Conservation (phyloP, 2,329 filamentous ascomycete species). For the Penicillium freii region DNA sequence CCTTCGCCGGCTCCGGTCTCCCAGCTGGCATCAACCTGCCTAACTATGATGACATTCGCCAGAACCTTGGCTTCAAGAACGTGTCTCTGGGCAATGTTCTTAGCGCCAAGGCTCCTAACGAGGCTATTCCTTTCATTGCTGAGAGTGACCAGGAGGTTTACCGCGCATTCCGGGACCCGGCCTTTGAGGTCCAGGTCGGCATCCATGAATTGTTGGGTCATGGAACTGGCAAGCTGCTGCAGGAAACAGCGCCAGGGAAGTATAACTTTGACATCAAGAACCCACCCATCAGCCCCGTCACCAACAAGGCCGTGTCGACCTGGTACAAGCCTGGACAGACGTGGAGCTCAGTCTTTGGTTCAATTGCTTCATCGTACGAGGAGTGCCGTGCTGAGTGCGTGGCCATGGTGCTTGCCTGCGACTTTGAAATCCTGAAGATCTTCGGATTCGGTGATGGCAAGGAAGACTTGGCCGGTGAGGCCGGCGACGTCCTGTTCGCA, state of each 20-base stretch:
- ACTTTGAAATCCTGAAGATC: conserved; percentile 83
- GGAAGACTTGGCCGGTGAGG: conserved; percentile 68
- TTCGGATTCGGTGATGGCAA: conserved; percentile 85
- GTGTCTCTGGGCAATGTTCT: conserved; percentile 88
- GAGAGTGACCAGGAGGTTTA: conserved; percentile 75
- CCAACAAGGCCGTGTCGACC: conserved; percentile 70
- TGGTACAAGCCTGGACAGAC: conserved; percentile 97
- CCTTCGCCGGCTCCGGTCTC: conserved; percentile 67
- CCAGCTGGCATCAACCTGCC: conserved; percentile 60
- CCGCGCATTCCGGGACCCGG: conserved; percentile 76
- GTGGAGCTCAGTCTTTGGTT: conserved; percentile 89
- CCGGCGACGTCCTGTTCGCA: conserved; percentile 82
- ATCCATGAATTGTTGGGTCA: conserved; percentile 88
- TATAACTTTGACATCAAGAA: conserved; percentile 87
- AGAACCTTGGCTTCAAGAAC: conserved; percentile 66
- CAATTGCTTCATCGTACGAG: conserved; percentile 84
- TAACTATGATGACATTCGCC: conserved; percentile 60
- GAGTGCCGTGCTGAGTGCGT: conserved; percentile 94
- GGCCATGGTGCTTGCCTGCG: conserved; percentile 85
- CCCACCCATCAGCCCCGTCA: conserved; percentile 78
- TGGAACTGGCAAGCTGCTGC: conserved; percentile 88
- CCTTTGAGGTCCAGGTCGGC: conserved; percentile 94
- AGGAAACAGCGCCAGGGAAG: conserved; percentile 76
- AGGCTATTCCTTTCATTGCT: conserved; percentile 86
- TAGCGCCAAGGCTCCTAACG: conserved; percentile 84